phyloP scores from a whole-genome alignment of 352 stramenopile species.

The Phytophthora hybrid region DNA sequence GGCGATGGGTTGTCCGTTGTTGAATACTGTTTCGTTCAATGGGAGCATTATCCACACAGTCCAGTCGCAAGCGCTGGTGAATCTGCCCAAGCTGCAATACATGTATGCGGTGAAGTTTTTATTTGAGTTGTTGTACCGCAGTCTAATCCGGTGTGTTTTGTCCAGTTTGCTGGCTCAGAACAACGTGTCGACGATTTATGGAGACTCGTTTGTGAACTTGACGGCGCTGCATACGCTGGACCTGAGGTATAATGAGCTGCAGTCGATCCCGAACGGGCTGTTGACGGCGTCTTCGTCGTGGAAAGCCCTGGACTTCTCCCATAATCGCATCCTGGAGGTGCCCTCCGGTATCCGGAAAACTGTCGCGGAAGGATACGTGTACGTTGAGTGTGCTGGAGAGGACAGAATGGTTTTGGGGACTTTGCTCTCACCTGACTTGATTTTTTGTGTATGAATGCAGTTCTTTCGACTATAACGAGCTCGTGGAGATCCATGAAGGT shows the following conservation, averaged over 20 bases:
- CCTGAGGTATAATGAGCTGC: constrained; percentile 64
- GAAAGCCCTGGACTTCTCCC: constrained; percentile 64
- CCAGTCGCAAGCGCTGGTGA: constrained; percentile 51
- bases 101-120: constrained; percentile 38
- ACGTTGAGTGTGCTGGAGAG: constrained; percentile 16
- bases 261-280: constrained; percentile 45
- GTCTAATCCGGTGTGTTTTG: neutral
- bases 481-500: constrained; percentile 60
- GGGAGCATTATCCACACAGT: constrained; percentile 55
- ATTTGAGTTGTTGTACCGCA: neutral
- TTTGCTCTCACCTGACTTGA: constrained; percentile 9
- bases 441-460: constrained; percentile 29
- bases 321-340: constrained; percentile 52
- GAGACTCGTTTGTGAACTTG: constrained; percentile 58
- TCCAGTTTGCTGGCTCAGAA: constrained; percentile 50
- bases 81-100: constrained; percentile 48
- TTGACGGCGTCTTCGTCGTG: constrained; percentile 57
- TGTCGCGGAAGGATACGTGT: constrained; percentile 67
- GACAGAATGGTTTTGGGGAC: neutral
- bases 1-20: constrained; percentile 47
- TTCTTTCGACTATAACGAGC: constrained; percentile 69
- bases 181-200: constrained; percentile 52
- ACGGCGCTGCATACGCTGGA: constrained; percentile 62
- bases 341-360: constrained; percentile 50
- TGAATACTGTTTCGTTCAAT: constrained; percentile 54